Base-by-base conservation (phyloP, 2,329 filamentous ascomycete genomes). In the Gliomastix tumulicola region DNA sequence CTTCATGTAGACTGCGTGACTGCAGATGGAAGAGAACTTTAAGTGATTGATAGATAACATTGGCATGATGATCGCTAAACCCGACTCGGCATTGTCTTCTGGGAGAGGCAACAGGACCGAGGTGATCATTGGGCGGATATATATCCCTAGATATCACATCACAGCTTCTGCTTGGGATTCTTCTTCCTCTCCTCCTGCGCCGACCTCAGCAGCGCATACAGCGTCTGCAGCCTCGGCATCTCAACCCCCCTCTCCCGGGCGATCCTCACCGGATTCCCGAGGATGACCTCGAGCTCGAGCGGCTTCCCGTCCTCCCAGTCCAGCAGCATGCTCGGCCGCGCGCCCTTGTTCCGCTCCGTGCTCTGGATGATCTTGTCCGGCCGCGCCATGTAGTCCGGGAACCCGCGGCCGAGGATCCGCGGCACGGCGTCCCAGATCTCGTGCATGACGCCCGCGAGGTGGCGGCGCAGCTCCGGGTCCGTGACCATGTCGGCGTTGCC, bases 231-330 rank as follows among this genome's bases (percentile, higher is more conserved):
- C 52, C 78, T 62, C 10, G 79, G 79, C 72, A 84, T 73, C 48
- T 81, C 73, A 6, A 79, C 70, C 0, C 80, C 81, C 35, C 69
- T 68, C 36, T 67, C 69, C 45, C 76, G 62, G 9, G 81, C 82
- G 32, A 83, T 76, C 44, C 77, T 62, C 21, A 85, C 74, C 1
- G 82, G 79, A 51, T 86, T 85, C 2, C 82, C 82, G 18, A 86
- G 53, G 28, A 86, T 84, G 23, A 84, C 82, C 57, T 86, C 82
- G 35, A 86, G 54, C 63, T 87, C 82, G 68, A 86, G 69, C 28
- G 70, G 71, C 49, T 76, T 68, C 0, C 77, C 76, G 3, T 66
- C 68, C 55, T 83, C 78, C 79, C 80, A 85, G 50, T 86, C 82
- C 12, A 81, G 57, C 47, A 83, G 62, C 82, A 86, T 86, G 46